Percentiles rank a stretch among this genome's conserved stretches.
Conservation (phyloP, 1,284 basidiomycete species). For the Ceratobasidium papillatum region DNA sequence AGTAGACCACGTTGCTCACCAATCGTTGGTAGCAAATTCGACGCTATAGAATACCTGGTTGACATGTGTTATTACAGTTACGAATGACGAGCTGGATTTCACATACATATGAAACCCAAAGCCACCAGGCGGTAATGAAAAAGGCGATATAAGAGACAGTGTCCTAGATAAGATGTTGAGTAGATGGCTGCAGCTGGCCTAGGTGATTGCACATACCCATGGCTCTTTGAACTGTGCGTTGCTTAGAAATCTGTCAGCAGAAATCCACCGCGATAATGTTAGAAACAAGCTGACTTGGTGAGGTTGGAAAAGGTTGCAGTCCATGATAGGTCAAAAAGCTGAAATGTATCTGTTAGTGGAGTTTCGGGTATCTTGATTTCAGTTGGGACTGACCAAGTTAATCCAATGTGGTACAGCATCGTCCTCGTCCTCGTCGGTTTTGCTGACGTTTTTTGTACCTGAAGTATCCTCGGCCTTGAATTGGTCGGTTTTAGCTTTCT, state of each 20-base stretch:
- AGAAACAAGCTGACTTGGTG: conserved; percentile 2
- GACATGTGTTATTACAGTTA: not conserved
- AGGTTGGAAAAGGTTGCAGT: conserved; percentile 20
- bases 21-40: conserved; percentile 23
- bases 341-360: too few relatives aligned
- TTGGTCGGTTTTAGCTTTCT: too few relatives aligned
- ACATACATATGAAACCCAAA: conserved; percentile 31
- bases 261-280: too few relatives aligned
- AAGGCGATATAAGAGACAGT: conserved; percentile 18
- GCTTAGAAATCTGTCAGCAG: not conserved
- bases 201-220: not conserved
- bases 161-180: not conserved
- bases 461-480: too few relatives aligned
- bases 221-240: conserved; percentile 19
- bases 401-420: too few relatives aligned
- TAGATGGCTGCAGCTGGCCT: too few relatives aligned
- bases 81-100: not conserved
- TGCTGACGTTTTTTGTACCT: too few relatives aligned
- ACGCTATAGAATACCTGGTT: conserved; percentile 17
- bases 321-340: conserved; percentile 29
- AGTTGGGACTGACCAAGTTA: too few relatives aligned
- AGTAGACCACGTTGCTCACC: not conserved
- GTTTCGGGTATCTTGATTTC: too few relatives aligned
- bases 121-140: conserved; percentile 24
- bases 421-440: too few relatives aligned